Conservation (phyloP, 2,329 filamentous ascomycete species). For the Aspergillus fumigatiaffinis region DNA sequence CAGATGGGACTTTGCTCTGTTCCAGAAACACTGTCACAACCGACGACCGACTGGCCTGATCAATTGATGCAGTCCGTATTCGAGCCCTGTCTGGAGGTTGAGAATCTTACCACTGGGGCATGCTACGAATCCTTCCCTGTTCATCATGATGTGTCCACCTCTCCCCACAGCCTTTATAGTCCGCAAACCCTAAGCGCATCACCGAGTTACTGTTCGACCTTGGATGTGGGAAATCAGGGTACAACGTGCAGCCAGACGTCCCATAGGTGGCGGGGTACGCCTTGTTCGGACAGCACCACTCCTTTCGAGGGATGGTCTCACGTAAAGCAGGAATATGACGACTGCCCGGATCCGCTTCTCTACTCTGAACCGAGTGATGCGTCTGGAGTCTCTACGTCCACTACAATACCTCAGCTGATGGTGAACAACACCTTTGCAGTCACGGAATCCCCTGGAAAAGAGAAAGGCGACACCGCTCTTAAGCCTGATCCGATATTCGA, state of each 20-base stretch:
- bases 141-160: slow-evolving; percentile 17
- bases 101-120: slow-evolving; percentile 14
- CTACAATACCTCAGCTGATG: slow-evolving; percentile 5
- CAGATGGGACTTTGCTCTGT: slow-evolving; percentile 18
- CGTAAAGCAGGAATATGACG: slow-evolving; percentile 12
- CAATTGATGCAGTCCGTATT: slow-evolving; percentile 19
- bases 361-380: slow-evolving; percentile 2
- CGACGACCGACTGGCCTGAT: slow-evolving; percentile 20
- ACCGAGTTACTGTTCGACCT: slow-evolving; percentile 20
- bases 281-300: slow-evolving; percentile 19
- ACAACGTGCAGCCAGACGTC: slow-evolving; percentile 14
- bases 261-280: slow-evolving; percentile 23
- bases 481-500: slow-evolving; percentile 1
- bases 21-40: slow-evolving; percentile 16
- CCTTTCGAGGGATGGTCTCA: slow-evolving; percentile 9
- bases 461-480: neutral
- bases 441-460: neutral
- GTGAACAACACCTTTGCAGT: neutral
- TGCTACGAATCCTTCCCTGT: slow-evolving; percentile 23
- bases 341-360: slow-evolving; percentile 15
- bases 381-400: neutral
- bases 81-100: slow-evolving; percentile 18
- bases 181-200: slow-evolving; percentile 20
- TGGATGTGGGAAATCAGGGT: slow-evolving; percentile 14
- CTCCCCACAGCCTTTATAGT: slow-evolving; percentile 23